phyloP scores from a whole-genome alignment of 768 basidiomycete species.

The Tricholoma sp. region DNA sequence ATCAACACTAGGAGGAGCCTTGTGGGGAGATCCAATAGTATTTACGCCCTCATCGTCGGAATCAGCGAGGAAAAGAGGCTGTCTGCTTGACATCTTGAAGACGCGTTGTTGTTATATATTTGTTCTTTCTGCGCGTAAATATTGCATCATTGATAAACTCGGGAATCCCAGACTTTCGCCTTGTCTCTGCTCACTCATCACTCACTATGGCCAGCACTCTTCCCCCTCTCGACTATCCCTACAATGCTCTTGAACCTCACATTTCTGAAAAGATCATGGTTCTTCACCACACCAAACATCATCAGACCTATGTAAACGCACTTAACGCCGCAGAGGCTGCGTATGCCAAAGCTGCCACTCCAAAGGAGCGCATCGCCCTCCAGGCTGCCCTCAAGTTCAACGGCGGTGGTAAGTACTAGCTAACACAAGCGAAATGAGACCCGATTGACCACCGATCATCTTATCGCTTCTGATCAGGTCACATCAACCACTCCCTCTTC shows the following conservation, averaged over 20 bases:
- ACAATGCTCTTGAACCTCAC: slow-evolving; percentile 91
- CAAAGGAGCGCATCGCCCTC: slow-evolving; percentile 81
- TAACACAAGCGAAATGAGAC: slow-evolving; percentile 7
- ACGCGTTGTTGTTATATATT: slow-evolving; percentile 41
- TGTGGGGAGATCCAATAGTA: slow-evolving; percentile 12
- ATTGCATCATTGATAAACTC: slow-evolving; percentile 7
- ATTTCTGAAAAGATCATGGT: slow-evolving; percentile 91
- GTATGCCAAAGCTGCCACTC: slow-evolving; percentile 59
- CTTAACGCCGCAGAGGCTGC: slow-evolving; percentile 85
- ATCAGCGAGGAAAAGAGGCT: slow-evolving; percentile 55
- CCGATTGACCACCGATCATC: slow-evolving; percentile 11
- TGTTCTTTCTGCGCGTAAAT: slow-evolving; percentile 15
- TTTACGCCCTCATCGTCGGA: slow-evolving; percentile 38
- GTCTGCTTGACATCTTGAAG: slow-evolving; percentile 26
- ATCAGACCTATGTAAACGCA: slow-evolving; percentile 90
- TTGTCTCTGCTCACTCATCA: slow-evolving; percentile 1
- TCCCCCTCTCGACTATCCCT: slow-evolving; percentile 70
- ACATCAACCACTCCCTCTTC: slow-evolving; percentile 94
- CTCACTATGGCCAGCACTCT: slow-evolving; percentile 31
- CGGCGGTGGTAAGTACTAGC: slow-evolving; percentile 68
- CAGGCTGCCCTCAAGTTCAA: slow-evolving; percentile 95
- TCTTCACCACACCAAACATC: slow-evolving; percentile 93
- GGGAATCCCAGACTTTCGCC: neutral
- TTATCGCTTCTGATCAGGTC: slow-evolving; percentile 44
- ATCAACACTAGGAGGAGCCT: slow-evolving; percentile 42